These are phyloP conservation scores for Gossypium arboreum DNA, from an alignment of 345 rosid species.

Conservation along the genomic window DNA sequence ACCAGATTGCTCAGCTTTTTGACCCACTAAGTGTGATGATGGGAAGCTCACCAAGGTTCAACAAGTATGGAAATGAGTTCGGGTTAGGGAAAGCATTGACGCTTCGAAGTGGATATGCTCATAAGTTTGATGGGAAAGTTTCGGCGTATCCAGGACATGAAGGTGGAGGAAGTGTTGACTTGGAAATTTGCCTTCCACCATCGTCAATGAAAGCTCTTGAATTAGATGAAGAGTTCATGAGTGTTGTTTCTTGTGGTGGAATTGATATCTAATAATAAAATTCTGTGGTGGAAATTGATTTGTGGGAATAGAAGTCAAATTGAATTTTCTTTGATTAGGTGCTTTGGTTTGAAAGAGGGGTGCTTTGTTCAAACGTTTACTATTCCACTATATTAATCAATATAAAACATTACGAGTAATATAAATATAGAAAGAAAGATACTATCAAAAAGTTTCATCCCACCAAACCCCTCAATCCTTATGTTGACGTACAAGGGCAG, in stretches of 20 bases:
- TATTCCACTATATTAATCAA: no score
- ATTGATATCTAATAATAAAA: no score
- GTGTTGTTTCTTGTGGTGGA: not conserved
- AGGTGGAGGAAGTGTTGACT: constrained; percentile 67
- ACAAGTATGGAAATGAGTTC: constrained; percentile 70
- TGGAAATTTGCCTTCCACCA: constrained; percentile 65
- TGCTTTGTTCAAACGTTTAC: no score
- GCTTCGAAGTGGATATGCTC: constrained; percentile 62
- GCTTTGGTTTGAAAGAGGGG: no score
- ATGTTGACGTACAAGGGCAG: no score
- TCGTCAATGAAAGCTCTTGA: constrained; percentile 57
- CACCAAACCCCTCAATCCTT: no score
- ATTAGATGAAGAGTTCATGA: constrained; percentile 17
- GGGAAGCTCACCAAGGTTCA: constrained; percentile 82
- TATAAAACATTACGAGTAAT: no score
- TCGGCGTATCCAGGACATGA: constrained; percentile 56
- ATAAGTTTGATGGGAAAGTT: constrained; percentile 77
- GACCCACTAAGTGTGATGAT: constrained; percentile 58
- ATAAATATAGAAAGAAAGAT: no score
- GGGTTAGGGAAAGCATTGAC: constrained; percentile 76
- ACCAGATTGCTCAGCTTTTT: constrained; percentile 37
- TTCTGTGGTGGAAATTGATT: not conserved
- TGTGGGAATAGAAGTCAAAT: no score
- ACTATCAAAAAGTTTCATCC: no score
- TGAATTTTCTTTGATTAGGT: no score